Base-by-base conservation (phyloP, 129 eudicot species). In the Helichrysum umbraculigerum region DNA sequence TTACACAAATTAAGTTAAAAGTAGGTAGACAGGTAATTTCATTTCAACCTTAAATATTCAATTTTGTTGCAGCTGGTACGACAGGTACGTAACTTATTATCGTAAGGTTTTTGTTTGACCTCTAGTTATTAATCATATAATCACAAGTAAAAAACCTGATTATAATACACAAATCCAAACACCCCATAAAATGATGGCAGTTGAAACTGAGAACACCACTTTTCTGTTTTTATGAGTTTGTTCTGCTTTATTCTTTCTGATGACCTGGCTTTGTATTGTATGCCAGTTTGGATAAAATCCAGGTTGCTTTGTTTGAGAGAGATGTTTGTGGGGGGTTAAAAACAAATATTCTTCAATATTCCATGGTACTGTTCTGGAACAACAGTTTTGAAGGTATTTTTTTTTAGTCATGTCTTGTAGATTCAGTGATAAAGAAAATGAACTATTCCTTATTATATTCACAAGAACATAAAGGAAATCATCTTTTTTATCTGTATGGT, bases 261-360 rank as follows among this genome's bases (percentile, higher is more conserved):
- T 78, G 57, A 10, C 64, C 59, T 50, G 74, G 71, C 70, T 82
- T 65, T 79, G 71, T 78, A 73, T 78, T 62, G 70, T 61, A 60
- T 86, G 82, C 79, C 92, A 90, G 96, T 77, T 82, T 87, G 86
- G 93, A 90, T 86, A 84, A 79, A 59, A 71, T 84, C 68, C 96
- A 90, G 44, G 78, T 86, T 77, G 84, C 86, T 66, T 70, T 80
- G 42, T 80, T 86, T 78, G 83, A 65, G 60, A 83, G 83, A 81
- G 81, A 83, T 72, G 77, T 82, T 8, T 76, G 86, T 62, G 86
- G 88, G 60, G 85, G 88, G 51, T 87, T 81, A 59, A 81, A 84
- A 54, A 80, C 83, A 44, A 88, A 79, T 86, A 86, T 90, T 56
- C 84, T 79, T 70, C 92, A 83, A 67, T 90, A 87, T 63, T 79